Evolutionary conservation across 805 yeast species (phyloP), one percentile per base, ranked within the genome.

Genomic region (Kazachstania kunashirensis): DNA sequence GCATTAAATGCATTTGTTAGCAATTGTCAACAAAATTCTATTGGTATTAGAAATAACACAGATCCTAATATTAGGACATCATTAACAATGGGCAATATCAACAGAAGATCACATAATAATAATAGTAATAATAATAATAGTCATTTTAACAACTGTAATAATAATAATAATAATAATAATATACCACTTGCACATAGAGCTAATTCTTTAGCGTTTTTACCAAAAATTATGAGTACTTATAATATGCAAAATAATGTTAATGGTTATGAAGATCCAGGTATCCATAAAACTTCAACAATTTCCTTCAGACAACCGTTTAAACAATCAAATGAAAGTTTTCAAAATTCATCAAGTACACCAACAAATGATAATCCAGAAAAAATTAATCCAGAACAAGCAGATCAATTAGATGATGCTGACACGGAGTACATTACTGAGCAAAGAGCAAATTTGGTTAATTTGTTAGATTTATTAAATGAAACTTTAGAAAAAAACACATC

Each of bases 401-500:
- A n/a, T n/a, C n/a, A n/a, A n/a, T n/a, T n/a, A n/a, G n/a, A n/a
- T n/a, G n/a, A n/a, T 14, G 16, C 11, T 25, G n/a, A 14, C n/a
- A 21, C 39, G 5, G 54, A 51, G 16, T 29, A 43, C 24, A 14
- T 51, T 2, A 42, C 47, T 17, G 46, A 53, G 24, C 54, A 54
- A 38, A 50, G 48, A 36, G 33, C 50, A 25, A 58, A 57, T 44
- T 42, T 58, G 27, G 52, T 52, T 23, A 46, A 50, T 24, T 37
- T 58, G 23, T 38, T 58, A 25, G 49, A 49, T 24, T 38, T 58
- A 20, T 32, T 58, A 27, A 55, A 58, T 39, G 59, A 57, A 38
- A 51, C 62, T 24, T 40, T 58, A 25, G 58, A 54, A 39, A 51
- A 57, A 33, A 53, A 57, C 29, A 40, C 45, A 6, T 50, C 54